A percentile compares a stretch with the other conserved stretches of the same genome.
phyloP scores from a whole-genome alignment of 139 green algal genomes.

The Chlamydomonas sphaeroides region DNA sequence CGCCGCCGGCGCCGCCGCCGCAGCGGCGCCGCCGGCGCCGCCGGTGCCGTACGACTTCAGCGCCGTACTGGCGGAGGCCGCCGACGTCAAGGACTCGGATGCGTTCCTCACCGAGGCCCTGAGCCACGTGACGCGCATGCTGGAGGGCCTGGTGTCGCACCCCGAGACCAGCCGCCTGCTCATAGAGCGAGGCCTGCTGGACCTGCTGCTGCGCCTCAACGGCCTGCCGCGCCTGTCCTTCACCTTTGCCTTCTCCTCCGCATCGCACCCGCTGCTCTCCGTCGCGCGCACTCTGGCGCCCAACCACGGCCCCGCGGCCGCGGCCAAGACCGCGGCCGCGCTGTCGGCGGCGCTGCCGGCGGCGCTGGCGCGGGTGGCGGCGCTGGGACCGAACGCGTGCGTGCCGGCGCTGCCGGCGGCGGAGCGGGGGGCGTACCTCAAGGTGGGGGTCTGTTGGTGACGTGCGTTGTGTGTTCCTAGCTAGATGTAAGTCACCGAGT shows the following conservation, averaged over 20 bases:
- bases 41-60: constrained; percentile 42
- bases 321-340: constrained; percentile 46
- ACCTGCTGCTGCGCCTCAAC: constrained; percentile 83
- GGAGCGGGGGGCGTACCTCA: constrained; percentile 60
- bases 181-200: constrained; percentile 79
- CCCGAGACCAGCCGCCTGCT: constrained; percentile 72
- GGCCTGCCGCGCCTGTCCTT: constrained; percentile 77
- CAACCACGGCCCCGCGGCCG: constrained; percentile 45
- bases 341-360: constrained; percentile 30
- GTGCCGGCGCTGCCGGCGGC: constrained; percentile 30
- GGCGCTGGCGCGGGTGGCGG: background rate
- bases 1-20: constrained; percentile 11
- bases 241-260: constrained; percentile 79
- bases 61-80: constrained; percentile 16
- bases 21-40: background rate
- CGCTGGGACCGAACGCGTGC: constrained; percentile 9
- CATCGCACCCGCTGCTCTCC: constrained; percentile 81
- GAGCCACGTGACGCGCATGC: constrained; percentile 75
- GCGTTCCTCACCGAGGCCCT: constrained; percentile 79
- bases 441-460: no score
- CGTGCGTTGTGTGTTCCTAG: no score
- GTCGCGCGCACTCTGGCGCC: constrained; percentile 77
- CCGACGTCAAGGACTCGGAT: constrained; percentile 31
- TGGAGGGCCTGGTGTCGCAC: constrained; percentile 88
- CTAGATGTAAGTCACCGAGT: no score